These are phyloP conservation scores for Austropuccinia psidii DNA, from an alignment of 1,284 basidiomycete species.

Conservation along the genomic window DNA sequence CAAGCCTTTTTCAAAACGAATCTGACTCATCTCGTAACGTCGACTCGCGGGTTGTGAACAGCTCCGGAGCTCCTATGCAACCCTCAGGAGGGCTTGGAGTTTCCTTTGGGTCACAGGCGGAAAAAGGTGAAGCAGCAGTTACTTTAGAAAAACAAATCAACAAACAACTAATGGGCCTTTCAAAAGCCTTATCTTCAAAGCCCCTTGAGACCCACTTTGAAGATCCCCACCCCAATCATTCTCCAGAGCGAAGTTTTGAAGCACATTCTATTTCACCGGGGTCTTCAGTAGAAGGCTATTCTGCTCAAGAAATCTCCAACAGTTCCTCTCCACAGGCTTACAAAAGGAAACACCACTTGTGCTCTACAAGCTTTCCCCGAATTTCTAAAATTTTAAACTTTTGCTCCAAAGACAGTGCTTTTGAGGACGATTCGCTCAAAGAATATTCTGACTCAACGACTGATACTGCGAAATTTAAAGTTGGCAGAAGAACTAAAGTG, in stretches of 20 bases:
- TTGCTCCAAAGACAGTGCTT: constrained; percentile 4
- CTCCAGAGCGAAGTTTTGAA: neutral
- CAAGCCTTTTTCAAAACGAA: neutral
- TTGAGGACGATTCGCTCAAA: neutral
- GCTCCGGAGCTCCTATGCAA: no score
- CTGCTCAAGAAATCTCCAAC: constrained; percentile 1
- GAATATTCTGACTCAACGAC: neutral
- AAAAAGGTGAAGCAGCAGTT: no score
- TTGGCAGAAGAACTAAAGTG: no score
- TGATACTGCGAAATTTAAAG: no score
- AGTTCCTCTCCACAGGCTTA: neutral
- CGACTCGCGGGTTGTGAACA: no score
- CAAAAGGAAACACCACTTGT: constrained; percentile 6
- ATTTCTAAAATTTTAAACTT: constrained; percentile 27
- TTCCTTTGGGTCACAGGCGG: no score
- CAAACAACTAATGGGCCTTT: no score
- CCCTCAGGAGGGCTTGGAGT: no score
- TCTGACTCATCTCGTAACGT: no score
- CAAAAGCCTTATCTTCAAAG: no score
- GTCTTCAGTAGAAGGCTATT: constrained; percentile 25
- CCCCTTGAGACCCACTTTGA: no score
- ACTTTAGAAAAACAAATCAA: no score
- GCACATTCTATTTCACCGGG: neutral
- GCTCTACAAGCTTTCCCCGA: constrained; percentile 11
- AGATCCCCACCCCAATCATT: neutral